Evolutionary conservation across 2,329 filamentous ascomycete genomes (phyloP).

Genomic region (Elsinoe fawcettii): DNA sequence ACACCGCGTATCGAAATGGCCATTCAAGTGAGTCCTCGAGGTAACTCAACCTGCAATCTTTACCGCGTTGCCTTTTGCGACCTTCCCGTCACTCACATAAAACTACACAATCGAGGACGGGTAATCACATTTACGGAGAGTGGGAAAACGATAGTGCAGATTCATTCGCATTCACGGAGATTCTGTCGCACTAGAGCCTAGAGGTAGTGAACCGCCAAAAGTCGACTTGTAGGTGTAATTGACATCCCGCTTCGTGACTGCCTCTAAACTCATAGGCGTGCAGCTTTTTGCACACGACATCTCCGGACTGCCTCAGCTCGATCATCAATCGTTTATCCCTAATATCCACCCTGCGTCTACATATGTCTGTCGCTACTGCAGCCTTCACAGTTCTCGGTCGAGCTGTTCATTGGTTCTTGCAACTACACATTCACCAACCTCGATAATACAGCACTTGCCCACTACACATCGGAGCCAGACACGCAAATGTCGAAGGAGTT

Average conservation of each 20-base stretch:
- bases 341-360: neutral
- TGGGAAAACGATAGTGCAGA: no score
- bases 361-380: constrained; percentile 11
- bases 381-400: neutral
- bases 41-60: neutral
- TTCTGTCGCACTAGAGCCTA: no score
- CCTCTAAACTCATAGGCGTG: neutral
- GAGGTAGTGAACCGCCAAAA: no score
- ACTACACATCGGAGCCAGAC: neutral
- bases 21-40: neutral
- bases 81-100: neutral
- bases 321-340: neutral
- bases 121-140: no score
- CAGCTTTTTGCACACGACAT: neutral
- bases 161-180: no score
- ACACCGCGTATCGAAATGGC: neutral
- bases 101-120: no score
- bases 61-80: neutral
- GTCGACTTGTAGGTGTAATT: no score
- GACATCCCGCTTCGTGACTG: no score
- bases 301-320: neutral
- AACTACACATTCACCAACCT: neutral
- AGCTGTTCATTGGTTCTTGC: neutral
- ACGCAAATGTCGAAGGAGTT: constrained; percentile 26
- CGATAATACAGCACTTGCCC: neutral